Percentiles rank a stretch among this genome's conserved stretches.
Evolutionary conservation across 805 yeast genomes (phyloP).

Genomic region (Torulaspora microellipsoides): DNA sequence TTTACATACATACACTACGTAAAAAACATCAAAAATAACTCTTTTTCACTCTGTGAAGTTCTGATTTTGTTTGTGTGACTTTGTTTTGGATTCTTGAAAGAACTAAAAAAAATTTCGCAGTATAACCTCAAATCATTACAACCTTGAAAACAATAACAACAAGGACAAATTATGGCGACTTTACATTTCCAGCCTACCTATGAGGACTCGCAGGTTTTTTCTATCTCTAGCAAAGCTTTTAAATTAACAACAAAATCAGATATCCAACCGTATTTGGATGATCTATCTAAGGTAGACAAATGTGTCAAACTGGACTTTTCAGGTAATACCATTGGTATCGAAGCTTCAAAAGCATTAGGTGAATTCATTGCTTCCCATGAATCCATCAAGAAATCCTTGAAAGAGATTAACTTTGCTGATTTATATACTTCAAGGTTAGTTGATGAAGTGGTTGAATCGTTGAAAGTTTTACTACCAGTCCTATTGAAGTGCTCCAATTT

Average conservation of each 20-base stretch:
- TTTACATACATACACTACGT: neutral
- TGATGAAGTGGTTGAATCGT: constrained; percentile 86
- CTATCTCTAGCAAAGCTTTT: constrained; percentile 68
- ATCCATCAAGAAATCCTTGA: constrained; percentile 41
- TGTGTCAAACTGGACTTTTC: constrained; percentile 66
- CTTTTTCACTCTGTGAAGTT: no score
- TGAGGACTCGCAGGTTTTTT: constrained; percentile 45
- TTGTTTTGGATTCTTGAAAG: no score
- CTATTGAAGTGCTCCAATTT: constrained; percentile 64
- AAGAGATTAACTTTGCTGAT: constrained; percentile 81
- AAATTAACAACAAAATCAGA: constrained; percentile 73
- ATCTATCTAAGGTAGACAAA: constrained; percentile 39
- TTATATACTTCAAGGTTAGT: constrained; percentile 91
- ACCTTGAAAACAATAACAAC: neutral
- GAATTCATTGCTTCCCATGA: constrained; percentile 41
- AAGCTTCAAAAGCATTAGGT: constrained; percentile 72
- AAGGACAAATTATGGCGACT: constrained; percentile 35
- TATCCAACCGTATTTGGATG: constrained; percentile 63
- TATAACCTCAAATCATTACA: no score
- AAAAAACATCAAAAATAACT: no score
- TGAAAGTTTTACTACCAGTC: constrained; percentile 67
- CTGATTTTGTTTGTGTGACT: no score
- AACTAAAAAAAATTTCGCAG: no score
- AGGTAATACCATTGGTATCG: constrained; percentile 94
- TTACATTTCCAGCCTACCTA: constrained; percentile 41